phyloP scores from a whole-genome alignment of 2,329 filamentous ascomycete genomes.

The Delphinella strobiligena region DNA sequence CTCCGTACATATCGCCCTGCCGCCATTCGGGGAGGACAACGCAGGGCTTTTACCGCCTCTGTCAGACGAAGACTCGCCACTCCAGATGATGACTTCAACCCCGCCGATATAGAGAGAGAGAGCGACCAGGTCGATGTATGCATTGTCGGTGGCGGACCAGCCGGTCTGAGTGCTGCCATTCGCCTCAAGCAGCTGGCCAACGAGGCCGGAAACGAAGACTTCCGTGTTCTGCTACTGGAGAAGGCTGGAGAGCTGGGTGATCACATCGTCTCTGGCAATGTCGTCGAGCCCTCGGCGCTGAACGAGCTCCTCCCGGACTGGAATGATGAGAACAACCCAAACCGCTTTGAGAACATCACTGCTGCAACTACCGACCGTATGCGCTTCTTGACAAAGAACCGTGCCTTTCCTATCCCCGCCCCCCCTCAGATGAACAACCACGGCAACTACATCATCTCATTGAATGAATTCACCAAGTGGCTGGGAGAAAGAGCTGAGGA shows the following conservation, averaged over 20 bases:
- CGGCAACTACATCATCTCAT: constrained; percentile 92
- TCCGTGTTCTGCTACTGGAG: constrained; percentile 82
- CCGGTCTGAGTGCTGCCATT: constrained; percentile 85
- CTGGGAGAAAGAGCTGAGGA: constrained; percentile 94
- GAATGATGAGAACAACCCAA: constrained; percentile 78
- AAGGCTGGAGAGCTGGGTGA: constrained; percentile 92
- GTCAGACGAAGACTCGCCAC: constrained; percentile 21
- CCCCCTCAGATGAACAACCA: constrained; percentile 98
- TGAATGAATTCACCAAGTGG: constrained; percentile 95
- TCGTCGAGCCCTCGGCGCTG: constrained; percentile 79
- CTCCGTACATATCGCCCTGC: constrained; percentile 19
- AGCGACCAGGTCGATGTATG: constrained; percentile 91
- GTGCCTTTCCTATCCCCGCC: constrained; percentile 66
- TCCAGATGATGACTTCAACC: constrained; percentile 29
- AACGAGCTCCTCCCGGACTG: constrained; percentile 89
- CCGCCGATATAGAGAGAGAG: constrained; percentile 61
- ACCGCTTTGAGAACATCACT: constrained; percentile 77
- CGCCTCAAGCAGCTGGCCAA: constrained; percentile 91
- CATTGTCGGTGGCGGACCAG: constrained; percentile 92
- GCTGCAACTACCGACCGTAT: constrained; percentile 76
- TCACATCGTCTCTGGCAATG: constrained; percentile 91
- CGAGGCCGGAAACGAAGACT: constrained; percentile 89
- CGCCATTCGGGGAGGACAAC: constrained; percentile 22
- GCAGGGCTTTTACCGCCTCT: constrained; percentile 20
- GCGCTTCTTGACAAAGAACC: constrained; percentile 80